Conservation (phyloP, 352 stramenopile species). For the Detonula confervacea region DNA sequence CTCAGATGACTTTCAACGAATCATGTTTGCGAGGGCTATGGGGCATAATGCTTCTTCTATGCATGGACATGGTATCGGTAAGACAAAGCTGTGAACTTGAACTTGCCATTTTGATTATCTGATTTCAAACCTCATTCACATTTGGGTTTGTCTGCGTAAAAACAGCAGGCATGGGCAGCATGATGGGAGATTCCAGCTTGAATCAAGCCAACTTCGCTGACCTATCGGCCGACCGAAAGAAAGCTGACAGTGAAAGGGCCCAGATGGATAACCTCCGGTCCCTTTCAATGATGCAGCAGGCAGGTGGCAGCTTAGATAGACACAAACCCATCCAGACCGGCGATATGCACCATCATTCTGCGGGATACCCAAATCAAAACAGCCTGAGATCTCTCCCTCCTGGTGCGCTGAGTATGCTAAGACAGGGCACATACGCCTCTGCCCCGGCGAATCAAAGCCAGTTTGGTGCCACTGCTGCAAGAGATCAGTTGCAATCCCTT, state of each 20-base stretch:
- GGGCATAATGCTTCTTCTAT: not conserved
- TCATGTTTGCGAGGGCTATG: slow-evolving; percentile 4
- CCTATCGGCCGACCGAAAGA: not conserved
- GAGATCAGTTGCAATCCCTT: not conserved
- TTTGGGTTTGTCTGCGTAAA: not conserved
- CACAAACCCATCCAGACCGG: not conserved
- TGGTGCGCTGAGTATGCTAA: not conserved
- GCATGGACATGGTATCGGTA: not conserved
- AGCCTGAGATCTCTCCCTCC: not conserved
- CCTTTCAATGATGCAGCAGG: not conserved
- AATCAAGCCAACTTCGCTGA: not conserved
- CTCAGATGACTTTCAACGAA: not conserved
- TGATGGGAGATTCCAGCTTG: not conserved
- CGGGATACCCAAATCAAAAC: not conserved
- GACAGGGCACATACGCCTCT: not conserved
- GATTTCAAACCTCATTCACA: not conserved
- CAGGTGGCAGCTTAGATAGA: no score
- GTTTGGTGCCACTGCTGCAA: no score
- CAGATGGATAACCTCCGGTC: not conserved
- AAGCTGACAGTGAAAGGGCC: slow-evolving; percentile 1
- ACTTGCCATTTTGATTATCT: not conserved
- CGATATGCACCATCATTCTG: not conserved
- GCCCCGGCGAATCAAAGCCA: not conserved
- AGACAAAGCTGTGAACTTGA: not conserved
- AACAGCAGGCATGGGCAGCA: not conserved